Base-by-base conservation (phyloP, 331 rosid genomes). In the Malus hybrid region DNA sequence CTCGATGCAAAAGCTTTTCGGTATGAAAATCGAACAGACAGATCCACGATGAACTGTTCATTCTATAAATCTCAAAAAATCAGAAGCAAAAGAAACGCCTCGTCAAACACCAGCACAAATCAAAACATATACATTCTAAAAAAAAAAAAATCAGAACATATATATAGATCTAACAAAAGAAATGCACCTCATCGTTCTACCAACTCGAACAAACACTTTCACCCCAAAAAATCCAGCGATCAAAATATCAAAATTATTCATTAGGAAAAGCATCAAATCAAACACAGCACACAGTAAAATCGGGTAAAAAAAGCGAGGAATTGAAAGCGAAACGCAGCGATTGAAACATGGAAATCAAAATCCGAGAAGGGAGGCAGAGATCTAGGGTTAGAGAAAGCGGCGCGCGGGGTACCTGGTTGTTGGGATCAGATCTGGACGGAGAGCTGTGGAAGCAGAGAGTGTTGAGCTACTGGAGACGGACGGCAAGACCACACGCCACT, bases 401-500 rank as follows among this genome's bases (percentile, higher is more conserved):
- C 63, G 34, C 32, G 62, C 0, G 18, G 74, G 1, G n/a, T 79
- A 79, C 86, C 86, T 79, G 74, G 68, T 63, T 26, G 80, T 34
- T 67, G 56, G 77, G 78, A 83, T 76, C 74, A 83, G 79, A 83
- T 75, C 80, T 79, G 75, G 53, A 75, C 70, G 26, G 70, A 36
- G 44, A 53, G 73, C 76, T 53, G 61, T 11, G 70, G 57, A 53
- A 77, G 79, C 52, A 67, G 39, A 62, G 68, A 42, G 73, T 56
- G 36, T 7, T 26, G 28, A 66, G 73, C 26, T 6, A 55, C 63
- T 56, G 70, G n/a, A 5, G 55, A 13, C 55, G 15, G 11, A 70
- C 9, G 3, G 57, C 13, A 9, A 16, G 24, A 67, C 34, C 0
- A 0, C 5, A 8, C 22, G 58, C 44, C 6, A 7, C 3, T 16